Evolutionary conservation across 257 asterid species (phyloP).

Genomic region (Lavandula angustifolia): DNA sequence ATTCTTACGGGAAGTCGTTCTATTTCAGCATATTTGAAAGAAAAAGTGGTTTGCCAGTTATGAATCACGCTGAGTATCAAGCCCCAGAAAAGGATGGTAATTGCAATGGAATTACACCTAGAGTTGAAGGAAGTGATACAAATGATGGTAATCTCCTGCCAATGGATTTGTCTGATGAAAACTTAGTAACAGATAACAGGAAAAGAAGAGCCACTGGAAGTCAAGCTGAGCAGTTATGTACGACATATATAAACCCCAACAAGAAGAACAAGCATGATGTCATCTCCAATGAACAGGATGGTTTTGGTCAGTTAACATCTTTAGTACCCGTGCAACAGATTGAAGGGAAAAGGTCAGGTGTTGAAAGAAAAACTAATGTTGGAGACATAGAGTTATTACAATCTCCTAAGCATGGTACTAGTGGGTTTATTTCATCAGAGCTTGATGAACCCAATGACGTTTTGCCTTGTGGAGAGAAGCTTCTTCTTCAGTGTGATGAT

Average conservation of each 20-base stretch:
- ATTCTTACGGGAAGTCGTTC: conserved; percentile 46
- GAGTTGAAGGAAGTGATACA: conserved; percentile 13
- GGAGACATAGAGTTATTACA: conserved; percentile 23
- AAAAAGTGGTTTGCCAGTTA: conserved; percentile 53
- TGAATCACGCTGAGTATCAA: conserved; percentile 30
- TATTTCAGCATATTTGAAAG: conserved; percentile 47
- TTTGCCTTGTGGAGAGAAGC: neutral
- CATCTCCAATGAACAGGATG: neutral
- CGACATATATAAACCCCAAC: conserved; percentile 1
- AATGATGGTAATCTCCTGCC: conserved; percentile 26
- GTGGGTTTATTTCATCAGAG: neutral
- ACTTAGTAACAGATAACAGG: conserved; percentile 39
- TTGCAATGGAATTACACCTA: neutral
- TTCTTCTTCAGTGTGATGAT: neutral
- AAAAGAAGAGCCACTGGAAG: conserved; percentile 32
- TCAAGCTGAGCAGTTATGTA: conserved; percentile 31
- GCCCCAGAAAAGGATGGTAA: neutral
- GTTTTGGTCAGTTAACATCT: neutral
- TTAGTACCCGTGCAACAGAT: neutral
- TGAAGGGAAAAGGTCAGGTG: neutral
- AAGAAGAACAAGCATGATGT: conserved; percentile 26
- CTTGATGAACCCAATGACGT: neutral
- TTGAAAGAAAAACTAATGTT: conserved; percentile 13
- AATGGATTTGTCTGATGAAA: conserved; percentile 35
- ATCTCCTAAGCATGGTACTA: neutral